Percentiles rank a stretch among this genome's conserved stretches.
These are phyloP conservation scores for Tetrastigma voinierianum DNA, from an alignment of 164 flowering plant genomes.

Conservation along the genomic window DNA sequence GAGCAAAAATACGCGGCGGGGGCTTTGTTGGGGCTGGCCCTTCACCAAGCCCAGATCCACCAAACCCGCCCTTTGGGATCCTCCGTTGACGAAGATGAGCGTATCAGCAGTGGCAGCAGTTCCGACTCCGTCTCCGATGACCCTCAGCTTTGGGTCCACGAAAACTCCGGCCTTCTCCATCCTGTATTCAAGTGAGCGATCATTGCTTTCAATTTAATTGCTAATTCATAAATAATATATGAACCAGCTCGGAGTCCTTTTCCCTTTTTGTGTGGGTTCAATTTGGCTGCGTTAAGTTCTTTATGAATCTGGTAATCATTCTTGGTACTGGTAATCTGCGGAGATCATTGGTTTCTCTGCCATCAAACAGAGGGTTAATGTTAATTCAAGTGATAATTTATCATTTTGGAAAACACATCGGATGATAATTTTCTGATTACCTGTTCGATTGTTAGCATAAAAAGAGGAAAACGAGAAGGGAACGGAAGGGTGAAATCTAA, in stretches of 20 bases:
- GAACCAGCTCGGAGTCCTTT: slow-evolving; percentile 19
- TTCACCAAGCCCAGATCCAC: slow-evolving; percentile 84
- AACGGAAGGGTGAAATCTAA: too few species aligned
- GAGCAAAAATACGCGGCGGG: slow-evolving; percentile 86
- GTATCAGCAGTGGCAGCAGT: slow-evolving; percentile 39
- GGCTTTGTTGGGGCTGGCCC: slow-evolving; percentile 66
- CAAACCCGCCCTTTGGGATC: slow-evolving; percentile 66
- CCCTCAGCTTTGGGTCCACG: slow-evolving; percentile 79
- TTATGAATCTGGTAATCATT: too few species aligned
- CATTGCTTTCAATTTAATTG: background rate
- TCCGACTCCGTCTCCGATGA: slow-evolving; percentile 68
- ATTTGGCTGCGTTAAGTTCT: too few species aligned
- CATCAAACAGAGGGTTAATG: too few species aligned
- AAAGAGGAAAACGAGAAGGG: too few species aligned
- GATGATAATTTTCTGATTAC: too few species aligned
- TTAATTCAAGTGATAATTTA: too few species aligned
- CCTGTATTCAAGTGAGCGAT: slow-evolving; percentile 60
- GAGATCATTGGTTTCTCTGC: too few species aligned
- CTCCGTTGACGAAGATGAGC: slow-evolving; percentile 22
- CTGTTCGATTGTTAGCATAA: too few species aligned
- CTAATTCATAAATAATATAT: too few species aligned
- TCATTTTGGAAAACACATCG: too few species aligned
- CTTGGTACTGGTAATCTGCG: too few species aligned
- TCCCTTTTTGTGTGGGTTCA: background rate
- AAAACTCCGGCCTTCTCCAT: slow-evolving; percentile 64